Conservation (phyloP, 345 rosid species). For the Aurinia saxatilis region DNA sequence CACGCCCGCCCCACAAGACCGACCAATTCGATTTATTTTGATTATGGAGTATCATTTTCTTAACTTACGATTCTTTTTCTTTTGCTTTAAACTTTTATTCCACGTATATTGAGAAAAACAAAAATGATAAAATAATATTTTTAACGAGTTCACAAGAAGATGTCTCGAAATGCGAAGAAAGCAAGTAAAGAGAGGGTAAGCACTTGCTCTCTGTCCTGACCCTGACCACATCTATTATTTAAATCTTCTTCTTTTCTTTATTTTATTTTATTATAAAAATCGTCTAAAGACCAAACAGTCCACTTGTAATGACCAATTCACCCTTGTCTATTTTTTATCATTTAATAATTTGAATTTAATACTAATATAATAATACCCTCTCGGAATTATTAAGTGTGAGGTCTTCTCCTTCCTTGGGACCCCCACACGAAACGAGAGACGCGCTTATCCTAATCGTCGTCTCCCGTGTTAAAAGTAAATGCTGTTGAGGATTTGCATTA, state of each 20-base stretch:
- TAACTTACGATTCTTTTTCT: conserved; percentile 17
- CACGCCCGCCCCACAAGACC: conserved; percentile 31
- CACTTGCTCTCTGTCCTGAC: conserved; percentile 32
- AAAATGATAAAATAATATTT: background rate
- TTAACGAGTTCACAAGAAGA: conserved; percentile 23
- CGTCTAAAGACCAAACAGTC: background rate
- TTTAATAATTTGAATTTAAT: background rate
- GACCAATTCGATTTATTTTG: conserved; percentile 15
- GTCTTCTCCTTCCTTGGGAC: conserved; percentile 30
- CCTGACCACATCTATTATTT: conserved; percentile 25
- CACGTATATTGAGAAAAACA: background rate
- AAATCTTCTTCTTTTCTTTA: background rate
- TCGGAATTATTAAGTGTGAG: conserved; percentile 12
- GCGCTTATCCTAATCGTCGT: conserved; percentile 29
- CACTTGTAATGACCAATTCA: conserved; percentile 16
- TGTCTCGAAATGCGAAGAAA: conserved; percentile 28
- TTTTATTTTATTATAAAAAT: background rate
- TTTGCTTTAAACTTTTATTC: conserved; percentile 24
- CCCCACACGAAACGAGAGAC: conserved; percentile 30
- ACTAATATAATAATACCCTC: background rate
- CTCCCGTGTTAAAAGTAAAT: conserved; percentile 29
- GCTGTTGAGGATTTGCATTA: conserved; percentile 12
- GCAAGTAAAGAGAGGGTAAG: conserved; percentile 18
- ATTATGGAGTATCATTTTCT: conserved; percentile 13
- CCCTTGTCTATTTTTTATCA: background rate